phyloP scores from a whole-genome alignment of 2,329 filamentous ascomycete species.

The Fusarium clavum region DNA sequence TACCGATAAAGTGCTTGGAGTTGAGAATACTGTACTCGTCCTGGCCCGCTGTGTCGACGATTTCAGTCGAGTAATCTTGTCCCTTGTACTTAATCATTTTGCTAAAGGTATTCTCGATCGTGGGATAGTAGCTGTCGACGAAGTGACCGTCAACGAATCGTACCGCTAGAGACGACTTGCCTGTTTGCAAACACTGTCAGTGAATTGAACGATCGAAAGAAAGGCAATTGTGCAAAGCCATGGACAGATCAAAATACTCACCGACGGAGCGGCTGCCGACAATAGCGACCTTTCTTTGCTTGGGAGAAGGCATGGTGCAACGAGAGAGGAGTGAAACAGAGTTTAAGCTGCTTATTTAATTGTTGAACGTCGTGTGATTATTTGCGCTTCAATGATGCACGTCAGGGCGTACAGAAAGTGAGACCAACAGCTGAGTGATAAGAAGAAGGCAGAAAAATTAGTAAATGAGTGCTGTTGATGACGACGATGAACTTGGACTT shows the following conservation, averaged over 20 bases:
- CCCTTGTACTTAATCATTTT: constrained; percentile 93
- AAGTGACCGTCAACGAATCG: constrained; percentile 98
- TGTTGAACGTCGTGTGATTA: constrained; percentile 16
- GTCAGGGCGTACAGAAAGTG: constrained; percentile 23
- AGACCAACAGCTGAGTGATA: constrained; percentile 16
- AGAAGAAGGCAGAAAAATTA: constrained; percentile 1
- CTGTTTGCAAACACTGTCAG: constrained; percentile 59
- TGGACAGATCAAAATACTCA: constrained; percentile 47
- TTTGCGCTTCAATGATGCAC: background rate
- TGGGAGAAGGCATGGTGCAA: constrained; percentile 62
- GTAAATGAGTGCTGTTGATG: constrained; percentile 25
- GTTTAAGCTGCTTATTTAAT: background rate
- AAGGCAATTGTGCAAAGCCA: background rate
- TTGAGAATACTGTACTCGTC: constrained; percentile 99
- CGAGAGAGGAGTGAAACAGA: constrained; percentile 32
- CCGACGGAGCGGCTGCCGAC: constrained; percentile 91
- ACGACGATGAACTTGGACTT: constrained; percentile 13
- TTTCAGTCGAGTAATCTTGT: constrained; percentile 94
- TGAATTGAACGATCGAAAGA: background rate
- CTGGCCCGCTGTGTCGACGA: constrained; percentile 98
- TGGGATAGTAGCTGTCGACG: constrained; percentile 98
- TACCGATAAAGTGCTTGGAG: constrained; percentile 98
- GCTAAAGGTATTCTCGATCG: constrained; percentile 98
- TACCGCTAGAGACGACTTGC: constrained; percentile 96
- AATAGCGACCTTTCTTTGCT: constrained; percentile 95